phyloP scores from a whole-genome alignment of 2,329 filamentous ascomycete species.

The Colletotrichum tofieldiae region DNA sequence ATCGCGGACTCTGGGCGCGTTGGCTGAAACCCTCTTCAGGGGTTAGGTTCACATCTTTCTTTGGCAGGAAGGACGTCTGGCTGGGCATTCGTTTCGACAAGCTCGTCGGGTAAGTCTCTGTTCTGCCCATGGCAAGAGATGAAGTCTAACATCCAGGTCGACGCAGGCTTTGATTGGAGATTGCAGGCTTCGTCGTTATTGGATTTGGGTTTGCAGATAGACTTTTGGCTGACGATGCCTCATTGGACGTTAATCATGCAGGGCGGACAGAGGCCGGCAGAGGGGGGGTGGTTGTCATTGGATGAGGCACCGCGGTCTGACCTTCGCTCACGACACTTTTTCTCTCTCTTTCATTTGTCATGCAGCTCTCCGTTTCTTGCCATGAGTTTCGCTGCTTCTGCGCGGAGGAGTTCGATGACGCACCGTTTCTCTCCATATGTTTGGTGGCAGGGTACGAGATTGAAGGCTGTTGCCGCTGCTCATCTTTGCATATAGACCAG shows the following conservation, averaged over 20 bases:
- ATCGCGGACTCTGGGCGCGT: neutral
- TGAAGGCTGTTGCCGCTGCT: neutral
- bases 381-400: neutral
- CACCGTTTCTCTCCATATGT: neutral
- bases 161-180: slow-evolving; percentile 31
- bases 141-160: slow-evolving; percentile 19
- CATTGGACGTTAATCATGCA: slow-evolving; percentile 19
- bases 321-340: slow-evolving; percentile 14
- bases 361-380: neutral
- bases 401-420: neutral
- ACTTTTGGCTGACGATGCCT: slow-evolving; percentile 28
- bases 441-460: neutral
- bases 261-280: slow-evolving; percentile 10
- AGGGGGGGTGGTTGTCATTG: neutral
- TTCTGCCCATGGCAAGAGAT: neutral
- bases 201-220: slow-evolving; percentile 21
- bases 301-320: slow-evolving; percentile 1
- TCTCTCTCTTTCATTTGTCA: slow-evolving; percentile 20
- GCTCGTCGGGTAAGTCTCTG: slow-evolving; percentile 9
- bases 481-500: neutral
- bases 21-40: neutral
- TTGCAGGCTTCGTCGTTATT: slow-evolving; percentile 17
- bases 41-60: slow-evolving; percentile 10
- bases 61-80: slow-evolving; percentile 27
- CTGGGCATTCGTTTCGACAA: slow-evolving; percentile 11